phyloP scores from a whole-genome alignment of 148 eudicot genomes.

The Dianthus caryophyllus region DNA sequence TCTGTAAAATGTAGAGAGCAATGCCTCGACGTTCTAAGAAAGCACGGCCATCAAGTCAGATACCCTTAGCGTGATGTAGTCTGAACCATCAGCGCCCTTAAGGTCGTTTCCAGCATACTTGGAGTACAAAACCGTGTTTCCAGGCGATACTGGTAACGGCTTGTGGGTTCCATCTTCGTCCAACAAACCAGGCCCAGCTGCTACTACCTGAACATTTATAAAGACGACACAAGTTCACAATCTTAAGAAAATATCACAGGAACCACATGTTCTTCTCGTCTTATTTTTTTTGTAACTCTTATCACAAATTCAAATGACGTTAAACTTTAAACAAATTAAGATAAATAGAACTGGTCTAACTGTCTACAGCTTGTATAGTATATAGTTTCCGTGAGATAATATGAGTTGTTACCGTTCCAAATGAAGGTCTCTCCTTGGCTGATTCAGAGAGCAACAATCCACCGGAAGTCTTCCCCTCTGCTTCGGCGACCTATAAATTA shows the following conservation, averaged over 20 bases:
- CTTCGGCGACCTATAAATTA: conserved; percentile 62
- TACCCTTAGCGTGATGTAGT: conserved; percentile 58
- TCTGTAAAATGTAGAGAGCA: conserved; percentile 10
- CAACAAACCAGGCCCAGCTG: conserved; percentile 69
- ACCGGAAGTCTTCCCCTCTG: conserved; percentile 69
- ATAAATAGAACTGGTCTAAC: too few relatives aligned
- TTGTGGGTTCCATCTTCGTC: conserved; percentile 71
- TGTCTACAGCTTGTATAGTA: too few relatives aligned
- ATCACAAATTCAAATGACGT: too few relatives aligned
- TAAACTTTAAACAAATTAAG: too few relatives aligned
- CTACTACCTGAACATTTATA: conserved; percentile 47
- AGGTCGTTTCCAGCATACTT: conserved; percentile 79
- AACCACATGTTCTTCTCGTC: too few relatives aligned
- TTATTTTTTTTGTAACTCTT: too few relatives aligned
- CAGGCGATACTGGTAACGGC: conserved; percentile 52
- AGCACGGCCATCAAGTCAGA: conserved; percentile 84
- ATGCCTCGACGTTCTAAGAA: conserved; percentile 37
- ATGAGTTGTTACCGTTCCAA: conserved; percentile 60
- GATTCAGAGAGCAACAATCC: conserved; percentile 73
- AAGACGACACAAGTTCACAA: too few relatives aligned
- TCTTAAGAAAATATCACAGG: too few relatives aligned
- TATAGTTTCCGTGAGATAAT: not conserved
- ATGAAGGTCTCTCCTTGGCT: conserved; percentile 74
- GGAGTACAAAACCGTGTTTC: conserved; percentile 70
- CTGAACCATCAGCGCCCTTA: conserved; percentile 68